Conservation (phyloP, 2,329 filamentous ascomycete species). For the Colletotrichum spinosum region DNA sequence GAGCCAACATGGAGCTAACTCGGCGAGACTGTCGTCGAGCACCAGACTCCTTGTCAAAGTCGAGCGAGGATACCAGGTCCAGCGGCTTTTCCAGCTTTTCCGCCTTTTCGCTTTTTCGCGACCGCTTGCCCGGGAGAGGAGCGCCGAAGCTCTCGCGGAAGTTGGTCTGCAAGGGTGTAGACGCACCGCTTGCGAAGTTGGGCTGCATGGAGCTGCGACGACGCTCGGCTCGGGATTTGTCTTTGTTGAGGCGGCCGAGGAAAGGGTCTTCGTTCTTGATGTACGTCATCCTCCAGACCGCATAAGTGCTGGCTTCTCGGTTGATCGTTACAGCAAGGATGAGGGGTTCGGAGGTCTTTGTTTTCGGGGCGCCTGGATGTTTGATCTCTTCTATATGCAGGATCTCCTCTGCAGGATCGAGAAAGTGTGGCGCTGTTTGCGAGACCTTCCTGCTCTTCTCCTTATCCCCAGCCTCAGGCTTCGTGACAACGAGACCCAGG, state of each 20-base stretch:
- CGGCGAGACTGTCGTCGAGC: constrained; percentile 75
- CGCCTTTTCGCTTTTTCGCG: constrained; percentile 62
- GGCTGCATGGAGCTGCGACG: constrained; percentile 75
- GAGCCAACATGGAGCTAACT: constrained; percentile 90
- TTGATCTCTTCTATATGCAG: constrained; percentile 80
- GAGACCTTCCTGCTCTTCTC: constrained; percentile 52
- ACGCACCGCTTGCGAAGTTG: constrained; percentile 77
- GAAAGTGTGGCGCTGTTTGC: constrained; percentile 61
- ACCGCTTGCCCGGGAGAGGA: constrained; percentile 63
- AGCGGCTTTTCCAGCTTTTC: constrained; percentile 59
- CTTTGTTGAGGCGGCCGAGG: constrained; percentile 58
- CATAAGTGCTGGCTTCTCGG: constrained; percentile 79
- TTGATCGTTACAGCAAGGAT: constrained; percentile 86
- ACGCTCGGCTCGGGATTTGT: constrained; percentile 60
- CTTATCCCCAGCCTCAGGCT: constrained; percentile 56
- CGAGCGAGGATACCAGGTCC: constrained; percentile 77
- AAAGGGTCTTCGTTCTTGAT: constrained; percentile 74
- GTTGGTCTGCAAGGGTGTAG: constrained; percentile 79
- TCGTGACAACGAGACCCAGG: constrained; percentile 82
- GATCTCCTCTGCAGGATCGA: constrained; percentile 84
- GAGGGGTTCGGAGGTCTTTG: constrained; percentile 61
- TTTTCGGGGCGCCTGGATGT: constrained; percentile 58
- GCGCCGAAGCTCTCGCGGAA: constrained; percentile 83
- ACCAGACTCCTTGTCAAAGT: constrained; percentile 71
- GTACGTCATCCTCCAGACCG: constrained; percentile 86